Base-by-base conservation (phyloP, 257 asterid genomes). In the Nicotiana tomentosiformis region DNA sequence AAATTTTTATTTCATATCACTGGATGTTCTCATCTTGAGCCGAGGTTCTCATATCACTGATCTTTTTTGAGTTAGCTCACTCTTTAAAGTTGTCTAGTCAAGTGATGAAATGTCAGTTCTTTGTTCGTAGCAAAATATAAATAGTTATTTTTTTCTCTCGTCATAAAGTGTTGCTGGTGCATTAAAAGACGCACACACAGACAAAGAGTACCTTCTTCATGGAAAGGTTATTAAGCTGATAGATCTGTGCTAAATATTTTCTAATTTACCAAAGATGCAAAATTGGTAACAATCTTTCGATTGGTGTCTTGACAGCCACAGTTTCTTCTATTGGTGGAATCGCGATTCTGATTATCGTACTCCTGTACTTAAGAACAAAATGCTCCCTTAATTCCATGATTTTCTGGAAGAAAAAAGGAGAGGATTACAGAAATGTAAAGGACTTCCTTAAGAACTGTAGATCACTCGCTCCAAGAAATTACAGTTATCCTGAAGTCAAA, bases 321-420 rank as follows among this genome's bases (percentile, higher is more conserved):
- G 20, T 16, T 70, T 20, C 35, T 70, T 70, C 60, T 43, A 70
- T 70, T 20, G 78, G 35, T 2, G 58, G 78, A 23, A 6, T 70
- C 3, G 78, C 12, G 4, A 0, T 43, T 0, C 0, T 43, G 14
- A 20, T 20, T 20, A 0, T 70, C 58, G 0, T 43, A 43, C 3
- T 70, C 37, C 20, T 70, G 12, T 70, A 70, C 78, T 43, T 70
- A 12, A 43, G 33, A 70, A 70, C 11, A 70, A 70, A 70, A 43
- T 43, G 35, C 35, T 70, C 78, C 11, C 3, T 10, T 39, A 7
- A 39, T 14, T 61, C 67, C 58, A 5, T 70, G 7, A 70, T 20
- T 5, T 43, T 3, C 33, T 70, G 58, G 78, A 43, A 20, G 67
- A 70, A 10, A 0, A 70, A 70, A 70, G 17, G 60, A 70, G 78